Base-by-base conservation (phyloP, 2,329 filamentous ascomycete species). In the Acrodontium crateriforme region DNA sequence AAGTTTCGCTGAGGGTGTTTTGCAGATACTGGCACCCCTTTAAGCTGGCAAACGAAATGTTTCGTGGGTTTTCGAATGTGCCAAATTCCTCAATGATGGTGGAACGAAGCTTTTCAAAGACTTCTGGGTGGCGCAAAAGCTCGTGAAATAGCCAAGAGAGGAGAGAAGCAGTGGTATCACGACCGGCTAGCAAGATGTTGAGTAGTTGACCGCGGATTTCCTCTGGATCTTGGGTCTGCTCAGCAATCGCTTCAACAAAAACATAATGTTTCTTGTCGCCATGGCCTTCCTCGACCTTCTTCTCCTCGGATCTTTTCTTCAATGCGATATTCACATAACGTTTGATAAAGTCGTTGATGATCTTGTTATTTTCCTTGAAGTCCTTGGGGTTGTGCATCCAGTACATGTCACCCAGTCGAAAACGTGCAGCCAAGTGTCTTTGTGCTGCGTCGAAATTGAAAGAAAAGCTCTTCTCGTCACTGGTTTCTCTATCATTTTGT, bases 1-100 rank as follows among this genome's bases (percentile, higher is more conserved):
- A 66, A 0, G 41, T 42, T 23, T 45, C 84, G 48, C 70, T 78
- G 22, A 50, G 29, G 19, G 36, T 42, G 37, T 45, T 35, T 26
- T 50, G 45, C n/a, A 50, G 37, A 51, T 87, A 91, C 2, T 78
- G 74, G 48, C 89, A 67, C 32, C 61, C 61, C 53, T 89, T 80
- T 38, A 87, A 67, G 33, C 74, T 65, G 6, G 60, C 43, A 37
- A 64, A 64, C 2, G 62, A 59, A 36, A 74, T 63, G 20, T 54
- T 48, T 16, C 28, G 57, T 28, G 29, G 62, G 25, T 50, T 45
- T 20, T 57, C 47, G 11, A 63, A 50, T 0, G 58, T 55, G 13
- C 64, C 58, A n/a, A 69, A 59, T 1, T 53, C 45, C 1, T 54
- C 32, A 25, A 62, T 56, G 18, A 72, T 54, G 39, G 69, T 64